These are phyloP conservation scores for Botrytis porri DNA, from an alignment of 2,329 filamentous ascomycete genomes.

Conservation along the genomic window DNA sequence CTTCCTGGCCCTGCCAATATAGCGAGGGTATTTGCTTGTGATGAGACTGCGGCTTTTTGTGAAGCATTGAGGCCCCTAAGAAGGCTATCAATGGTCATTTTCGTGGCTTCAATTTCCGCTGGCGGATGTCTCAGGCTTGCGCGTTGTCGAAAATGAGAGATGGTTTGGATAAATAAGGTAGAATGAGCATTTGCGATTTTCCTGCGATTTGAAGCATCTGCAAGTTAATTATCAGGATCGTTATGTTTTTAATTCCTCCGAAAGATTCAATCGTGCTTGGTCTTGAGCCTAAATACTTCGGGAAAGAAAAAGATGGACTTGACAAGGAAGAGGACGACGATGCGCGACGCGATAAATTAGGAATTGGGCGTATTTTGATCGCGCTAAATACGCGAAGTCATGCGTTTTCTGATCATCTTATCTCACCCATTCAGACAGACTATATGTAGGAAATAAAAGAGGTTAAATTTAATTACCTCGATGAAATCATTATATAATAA, in stretches of 20 bases:
- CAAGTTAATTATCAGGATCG: background rate
- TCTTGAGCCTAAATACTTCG: background rate
- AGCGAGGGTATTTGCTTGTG: constrained; percentile 54
- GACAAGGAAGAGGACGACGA: background rate
- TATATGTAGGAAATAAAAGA: too few relatives aligned
- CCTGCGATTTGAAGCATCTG: background rate
- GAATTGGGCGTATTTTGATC: background rate
- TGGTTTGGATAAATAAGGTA: background rate
- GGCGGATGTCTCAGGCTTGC: background rate
- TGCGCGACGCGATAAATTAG: background rate
- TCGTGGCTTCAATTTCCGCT: background rate
- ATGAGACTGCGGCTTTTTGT: constrained; percentile 63
- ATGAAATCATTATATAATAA: too few relatives aligned
- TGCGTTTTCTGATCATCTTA: background rate
- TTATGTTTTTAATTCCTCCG: background rate
- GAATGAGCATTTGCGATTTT: background rate
- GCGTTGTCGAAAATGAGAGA: background rate
- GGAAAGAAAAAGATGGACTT: background rate
- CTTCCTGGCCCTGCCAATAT: constrained; percentile 67
- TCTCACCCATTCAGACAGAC: background rate
- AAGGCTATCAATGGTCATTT: constrained; percentile 39
- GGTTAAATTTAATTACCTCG: too few relatives aligned
- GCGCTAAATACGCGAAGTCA: constrained; percentile 7
- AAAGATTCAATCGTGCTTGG: background rate
- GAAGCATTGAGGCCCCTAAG: constrained; percentile 62